Conservation (phyloP, 2,329 filamentous ascomycete species). For the Xylaria multiplex region DNA sequence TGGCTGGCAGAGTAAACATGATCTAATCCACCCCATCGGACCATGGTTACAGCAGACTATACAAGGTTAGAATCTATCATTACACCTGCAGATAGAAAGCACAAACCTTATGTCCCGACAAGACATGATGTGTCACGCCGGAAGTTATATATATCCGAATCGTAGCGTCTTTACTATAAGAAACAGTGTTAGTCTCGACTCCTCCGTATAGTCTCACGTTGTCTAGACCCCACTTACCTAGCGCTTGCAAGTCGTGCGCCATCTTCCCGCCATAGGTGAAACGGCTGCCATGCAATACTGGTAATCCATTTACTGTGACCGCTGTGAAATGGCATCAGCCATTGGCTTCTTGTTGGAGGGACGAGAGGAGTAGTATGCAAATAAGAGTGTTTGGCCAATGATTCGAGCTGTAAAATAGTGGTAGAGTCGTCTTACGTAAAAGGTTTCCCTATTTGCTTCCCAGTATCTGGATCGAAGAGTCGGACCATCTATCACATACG, state of each 20-base stretch:
- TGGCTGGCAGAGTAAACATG: constrained; percentile 88
- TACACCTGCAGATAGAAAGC: neutral
- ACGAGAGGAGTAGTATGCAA: neutral
- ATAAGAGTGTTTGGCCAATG: neutral
- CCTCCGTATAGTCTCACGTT: neutral
- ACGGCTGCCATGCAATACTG: constrained; percentile 91
- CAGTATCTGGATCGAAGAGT: constrained; percentile 86
- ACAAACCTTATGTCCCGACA: constrained; percentile 78
- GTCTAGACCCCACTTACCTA: constrained; percentile 24
- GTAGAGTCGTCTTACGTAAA: constrained; percentile 61
- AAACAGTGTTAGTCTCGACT: constrained; percentile 3
- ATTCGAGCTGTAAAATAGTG: neutral
- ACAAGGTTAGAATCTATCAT: constrained; percentile 20
- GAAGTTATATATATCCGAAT: constrained; percentile 87
- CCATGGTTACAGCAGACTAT: constrained; percentile 83
- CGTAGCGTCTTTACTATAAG: constrained; percentile 84
- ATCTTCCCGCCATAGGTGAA: constrained; percentile 80
- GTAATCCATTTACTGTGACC: constrained; percentile 93
- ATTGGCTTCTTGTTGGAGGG: neutral
- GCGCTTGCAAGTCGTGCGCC: constrained; percentile 81
- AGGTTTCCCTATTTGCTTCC: constrained; percentile 74
- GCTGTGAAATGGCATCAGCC: constrained; percentile 29
- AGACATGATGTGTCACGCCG: constrained; percentile 79
- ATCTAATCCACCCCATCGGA: constrained; percentile 93
- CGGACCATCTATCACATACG: constrained; percentile 68